Percentiles rank a stretch among this genome's conserved stretches.
These are phyloP conservation scores for Dictyostelium capitatum DNA, from an alignment of 78 protist genomes.

Conservation along the genomic window DNA sequence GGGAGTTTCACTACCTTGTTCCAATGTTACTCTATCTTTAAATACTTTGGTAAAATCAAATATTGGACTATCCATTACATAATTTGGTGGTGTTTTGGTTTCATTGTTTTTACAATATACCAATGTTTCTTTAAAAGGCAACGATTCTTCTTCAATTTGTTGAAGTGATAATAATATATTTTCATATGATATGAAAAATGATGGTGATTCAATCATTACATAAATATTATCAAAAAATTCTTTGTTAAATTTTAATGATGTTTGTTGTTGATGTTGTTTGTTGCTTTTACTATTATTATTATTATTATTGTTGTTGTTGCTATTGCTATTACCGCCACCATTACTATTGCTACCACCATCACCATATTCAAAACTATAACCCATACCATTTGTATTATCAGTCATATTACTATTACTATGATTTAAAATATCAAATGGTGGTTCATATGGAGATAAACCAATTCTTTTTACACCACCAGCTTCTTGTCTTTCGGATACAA, in stretches of 20 bases:
- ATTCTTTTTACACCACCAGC: conserved; percentile 3
- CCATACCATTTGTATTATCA: not conserved
- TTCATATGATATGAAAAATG: conserved; percentile 46
- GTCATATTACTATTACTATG: not conserved
- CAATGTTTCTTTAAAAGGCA: conserved; percentile 70
- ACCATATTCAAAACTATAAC: not conserved
- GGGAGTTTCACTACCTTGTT: not conserved
- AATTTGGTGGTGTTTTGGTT: conserved; percentile 22
- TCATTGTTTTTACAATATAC: not conserved
- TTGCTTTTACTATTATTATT: too few relatives aligned
- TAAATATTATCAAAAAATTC: conserved; percentile 14
- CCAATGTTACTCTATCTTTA: not conserved
- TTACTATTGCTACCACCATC: not conserved
- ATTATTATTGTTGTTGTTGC: too few relatives aligned
- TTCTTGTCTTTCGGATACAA: conserved; percentile 30
- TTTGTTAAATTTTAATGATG: not conserved
- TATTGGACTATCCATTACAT: not conserved
- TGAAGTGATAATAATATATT: conserved; percentile 65
- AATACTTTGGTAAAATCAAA: conserved; percentile 16
- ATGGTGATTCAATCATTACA: conserved; percentile 66
- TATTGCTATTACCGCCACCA: not conserved
- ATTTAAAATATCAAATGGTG: not conserved
- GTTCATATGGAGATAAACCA: conserved; percentile 3
- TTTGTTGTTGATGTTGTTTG: too few relatives aligned
- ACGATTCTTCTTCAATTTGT: not conserved